Percentiles rank a stretch among this genome's conserved stretches.
These are phyloP conservation scores for Rutstroemia sp. DNA, from an alignment of 2,329 filamentous ascomycete genomes.

Conservation along the genomic window DNA sequence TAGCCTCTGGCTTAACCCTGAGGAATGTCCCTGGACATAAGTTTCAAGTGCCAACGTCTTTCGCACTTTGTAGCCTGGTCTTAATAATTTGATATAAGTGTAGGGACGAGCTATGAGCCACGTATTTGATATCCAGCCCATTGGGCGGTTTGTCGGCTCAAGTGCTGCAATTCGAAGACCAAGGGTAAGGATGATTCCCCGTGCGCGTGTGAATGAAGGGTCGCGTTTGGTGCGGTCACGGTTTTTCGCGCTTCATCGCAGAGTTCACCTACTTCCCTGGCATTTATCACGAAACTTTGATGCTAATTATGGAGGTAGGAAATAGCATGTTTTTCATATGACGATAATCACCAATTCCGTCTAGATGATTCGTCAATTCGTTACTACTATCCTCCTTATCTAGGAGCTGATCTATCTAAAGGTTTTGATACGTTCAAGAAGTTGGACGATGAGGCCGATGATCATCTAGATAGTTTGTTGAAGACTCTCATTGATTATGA, in stretches of 20 bases:
- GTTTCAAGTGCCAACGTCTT: too few species aligned
- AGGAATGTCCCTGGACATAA: too few species aligned
- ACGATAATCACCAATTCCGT: slow-evolving; percentile 70
- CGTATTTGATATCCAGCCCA: slow-evolving; percentile 61
- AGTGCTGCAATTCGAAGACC: slow-evolving; percentile 69
- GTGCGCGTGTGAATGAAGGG: too few species aligned
- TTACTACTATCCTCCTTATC: slow-evolving; percentile 75
- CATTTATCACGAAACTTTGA: background rate
- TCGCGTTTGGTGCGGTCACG: too few species aligned
- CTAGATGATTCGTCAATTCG: slow-evolving; percentile 72
- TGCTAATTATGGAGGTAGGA: slow-evolving; percentile 46
- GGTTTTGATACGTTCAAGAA: slow-evolving; percentile 81
- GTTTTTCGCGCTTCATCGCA: too few species aligned
- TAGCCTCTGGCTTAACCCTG: too few species aligned
- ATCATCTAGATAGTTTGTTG: slow-evolving; percentile 80
- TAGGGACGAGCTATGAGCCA: slow-evolving; percentile 17
- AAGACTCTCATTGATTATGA: slow-evolving; percentile 70
- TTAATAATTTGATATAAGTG: background rate
- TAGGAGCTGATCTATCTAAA: slow-evolving; percentile 66
- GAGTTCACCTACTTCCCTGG: background rate
- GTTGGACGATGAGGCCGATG: slow-evolving; percentile 73
- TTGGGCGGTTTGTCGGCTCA: slow-evolving; percentile 58
- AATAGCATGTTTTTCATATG: slow-evolving; percentile 89
- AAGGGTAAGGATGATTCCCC: slow-evolving; percentile 42
- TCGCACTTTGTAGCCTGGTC: too few species aligned